These are phyloP conservation scores for Aspergillus eucalypticola DNA, from an alignment of 2,329 filamentous ascomycete species.

Conservation along the genomic window DNA sequence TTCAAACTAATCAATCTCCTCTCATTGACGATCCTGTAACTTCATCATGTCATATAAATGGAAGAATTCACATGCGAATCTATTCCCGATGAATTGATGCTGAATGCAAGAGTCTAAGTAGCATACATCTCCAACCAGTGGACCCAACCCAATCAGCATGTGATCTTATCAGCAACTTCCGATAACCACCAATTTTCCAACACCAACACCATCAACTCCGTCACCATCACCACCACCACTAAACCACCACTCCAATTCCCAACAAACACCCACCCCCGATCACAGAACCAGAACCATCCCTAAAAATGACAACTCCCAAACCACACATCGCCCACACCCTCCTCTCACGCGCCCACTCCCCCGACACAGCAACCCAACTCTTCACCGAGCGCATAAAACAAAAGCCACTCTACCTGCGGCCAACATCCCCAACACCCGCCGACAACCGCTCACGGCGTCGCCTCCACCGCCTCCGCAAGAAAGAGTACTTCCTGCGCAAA, in stretches of 20 bases:
- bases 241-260: neutral
- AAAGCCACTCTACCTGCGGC: slow-evolving; percentile 75
- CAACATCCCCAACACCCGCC: slow-evolving; percentile 67
- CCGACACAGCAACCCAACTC: slow-evolving; percentile 68
- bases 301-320: slow-evolving; percentile 23
- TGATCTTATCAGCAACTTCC: slow-evolving; percentile 6
- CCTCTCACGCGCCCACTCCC: slow-evolving; percentile 75
- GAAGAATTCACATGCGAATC: too few relatives aligned
- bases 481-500: slow-evolving; percentile 48
- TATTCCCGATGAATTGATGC: neutral
- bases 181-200: neutral
- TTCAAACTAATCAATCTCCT: too few relatives aligned
- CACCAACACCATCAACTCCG: neutral
- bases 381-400: slow-evolving; percentile 81
- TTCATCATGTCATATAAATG: too few relatives aligned
- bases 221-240: neutral
- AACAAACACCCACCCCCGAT: neutral
- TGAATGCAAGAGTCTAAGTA: neutral
- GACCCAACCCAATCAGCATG: neutral
- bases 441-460: slow-evolving; percentile 57
- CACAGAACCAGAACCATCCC: too few relatives aligned
- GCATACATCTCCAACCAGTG: neutral
- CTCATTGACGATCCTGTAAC: too few relatives aligned
- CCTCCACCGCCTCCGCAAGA: slow-evolving; percentile 49
- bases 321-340: slow-evolving; percentile 61